These are phyloP conservation scores for Aspergillus cavernicola DNA, from an alignment of 495 filamentous ascomycete species.

Conservation along the genomic window DNA sequence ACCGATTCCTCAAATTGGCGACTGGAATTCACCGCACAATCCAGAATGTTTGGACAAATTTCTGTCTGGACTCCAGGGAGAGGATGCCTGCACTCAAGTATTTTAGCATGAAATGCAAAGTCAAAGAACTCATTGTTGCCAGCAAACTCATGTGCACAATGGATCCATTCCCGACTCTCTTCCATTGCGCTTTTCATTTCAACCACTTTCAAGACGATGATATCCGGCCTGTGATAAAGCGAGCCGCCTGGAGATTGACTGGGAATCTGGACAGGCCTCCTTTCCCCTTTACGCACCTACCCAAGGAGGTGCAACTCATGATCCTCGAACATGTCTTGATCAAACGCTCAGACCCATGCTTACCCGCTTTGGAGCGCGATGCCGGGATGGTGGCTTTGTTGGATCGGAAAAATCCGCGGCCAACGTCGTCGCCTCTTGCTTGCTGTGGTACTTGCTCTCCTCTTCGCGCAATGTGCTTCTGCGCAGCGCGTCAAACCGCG, in stretches of 20 bases:
- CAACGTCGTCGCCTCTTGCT: slow-evolving; percentile 2
- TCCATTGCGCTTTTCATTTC: slow-evolving; percentile 22
- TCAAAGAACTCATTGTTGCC: slow-evolving; percentile 19
- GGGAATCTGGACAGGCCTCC: slow-evolving; percentile 6
- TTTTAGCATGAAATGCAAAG: slow-evolving; percentile 25
- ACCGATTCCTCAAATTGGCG: slow-evolving; percentile 14
- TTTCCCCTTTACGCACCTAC: slow-evolving; percentile 25
- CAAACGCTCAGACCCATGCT: slow-evolving; percentile 14
- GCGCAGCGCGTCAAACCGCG: slow-evolving; percentile 16
- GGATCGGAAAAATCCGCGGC: slow-evolving; percentile 12
- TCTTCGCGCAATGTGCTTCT: slow-evolving; percentile 22
- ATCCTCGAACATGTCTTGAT: slow-evolving; percentile 22
- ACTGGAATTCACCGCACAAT: slow-evolving; percentile 11
- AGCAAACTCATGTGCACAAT: slow-evolving; percentile 14
- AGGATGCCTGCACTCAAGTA: slow-evolving; percentile 16
- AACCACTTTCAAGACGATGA: slow-evolving; percentile 10
- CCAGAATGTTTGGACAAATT: slow-evolving; percentile 17
- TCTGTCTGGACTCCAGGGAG: slow-evolving; percentile 14
- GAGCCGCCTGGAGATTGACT: slow-evolving; percentile 18
- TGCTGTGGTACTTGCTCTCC: slow-evolving; percentile 26
- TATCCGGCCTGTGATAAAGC: slow-evolving; percentile 15
- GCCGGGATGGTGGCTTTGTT: slow-evolving; percentile 13
- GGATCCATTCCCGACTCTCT: slow-evolving; percentile 17
- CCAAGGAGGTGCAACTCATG: slow-evolving; percentile 27
- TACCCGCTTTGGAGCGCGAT: slow-evolving; percentile 4